Evolutionary conservation across 2,329 filamentous ascomycete species (phyloP).

Genomic region (Pseudocercospora fuligena): DNA sequence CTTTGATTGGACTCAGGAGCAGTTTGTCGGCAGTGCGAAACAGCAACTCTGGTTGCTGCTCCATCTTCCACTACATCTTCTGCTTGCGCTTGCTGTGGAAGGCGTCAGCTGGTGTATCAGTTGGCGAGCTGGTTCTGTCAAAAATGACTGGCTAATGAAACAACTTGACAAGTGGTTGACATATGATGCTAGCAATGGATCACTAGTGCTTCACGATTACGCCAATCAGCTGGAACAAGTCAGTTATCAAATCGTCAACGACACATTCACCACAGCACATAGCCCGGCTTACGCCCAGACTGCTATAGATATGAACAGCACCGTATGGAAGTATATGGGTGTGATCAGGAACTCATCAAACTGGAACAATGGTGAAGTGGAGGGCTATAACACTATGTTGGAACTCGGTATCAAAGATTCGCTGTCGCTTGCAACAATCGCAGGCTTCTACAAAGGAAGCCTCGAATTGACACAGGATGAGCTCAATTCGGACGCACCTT

Average conservation of each 20-base stretch:
- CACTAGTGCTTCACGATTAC: too few relatives aligned
- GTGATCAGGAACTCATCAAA: too few relatives aligned
- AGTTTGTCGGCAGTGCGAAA: too few relatives aligned
- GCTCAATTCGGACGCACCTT: neutral
- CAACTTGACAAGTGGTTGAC: too few relatives aligned
- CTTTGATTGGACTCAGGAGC: conserved; percentile 14
- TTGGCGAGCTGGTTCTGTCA: neutral
- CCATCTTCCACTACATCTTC: neutral
- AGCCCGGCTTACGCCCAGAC: neutral
- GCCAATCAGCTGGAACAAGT: neutral
- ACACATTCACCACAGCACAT: neutral
- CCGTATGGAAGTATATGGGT: too few relatives aligned
- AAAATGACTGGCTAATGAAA: neutral
- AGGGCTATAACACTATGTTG: neutral
- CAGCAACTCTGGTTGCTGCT: neutral
- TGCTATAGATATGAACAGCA: neutral
- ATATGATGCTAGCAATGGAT: too few relatives aligned
- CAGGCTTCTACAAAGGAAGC: neutral
- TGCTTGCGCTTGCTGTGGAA: neutral
- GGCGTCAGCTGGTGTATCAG: neutral
- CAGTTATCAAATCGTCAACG: neutral
- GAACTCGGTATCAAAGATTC: neutral
- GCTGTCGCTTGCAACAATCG: neutral
- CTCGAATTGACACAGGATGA: neutral
- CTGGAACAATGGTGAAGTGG: too few relatives aligned